Evolutionary conservation across 805 yeast species (phyloP).

Genomic region (Candida ortonii): DNA sequence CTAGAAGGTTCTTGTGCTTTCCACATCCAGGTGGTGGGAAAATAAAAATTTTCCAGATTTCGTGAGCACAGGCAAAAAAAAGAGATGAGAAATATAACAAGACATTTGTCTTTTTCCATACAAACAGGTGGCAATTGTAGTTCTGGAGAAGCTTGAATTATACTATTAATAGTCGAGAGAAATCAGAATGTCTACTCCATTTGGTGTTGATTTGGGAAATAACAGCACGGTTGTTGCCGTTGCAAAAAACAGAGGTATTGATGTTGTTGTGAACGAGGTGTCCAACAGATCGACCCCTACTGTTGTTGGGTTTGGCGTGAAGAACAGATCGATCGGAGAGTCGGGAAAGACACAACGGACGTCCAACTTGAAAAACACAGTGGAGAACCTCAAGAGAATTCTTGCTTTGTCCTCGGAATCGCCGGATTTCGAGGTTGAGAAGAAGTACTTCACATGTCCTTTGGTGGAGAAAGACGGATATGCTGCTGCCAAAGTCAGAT

Average conservation of each 20-base stretch:
- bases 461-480: constrained; percentile 70
- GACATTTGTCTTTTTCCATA: too few species aligned
- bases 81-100: constrained; percentile 3
- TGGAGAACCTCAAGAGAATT: constrained; percentile 89
- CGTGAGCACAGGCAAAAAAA: constrained; percentile 4
- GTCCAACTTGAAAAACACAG: constrained; percentile 94
- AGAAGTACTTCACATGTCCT: constrained; percentile 68
- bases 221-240: constrained; percentile 90
- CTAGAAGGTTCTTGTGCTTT: constrained; percentile 17
- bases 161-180: too few species aligned
- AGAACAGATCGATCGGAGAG: constrained; percentile 93
- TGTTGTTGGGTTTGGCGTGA: constrained; percentile 82
- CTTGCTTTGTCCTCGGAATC: constrained; percentile 73
- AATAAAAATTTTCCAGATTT: constrained; percentile 16
- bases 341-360: constrained; percentile 94
- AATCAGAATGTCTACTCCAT: constrained; percentile 81
- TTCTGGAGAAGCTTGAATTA: constrained; percentile 1
- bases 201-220: constrained; percentile 98
- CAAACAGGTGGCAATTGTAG: background rate
- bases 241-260: constrained; percentile 98
- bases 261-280: constrained; percentile 96
- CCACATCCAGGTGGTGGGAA: too few species aligned
- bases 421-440: constrained; percentile 75
- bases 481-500: constrained; percentile 83
- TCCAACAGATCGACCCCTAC: constrained; percentile 95